phyloP scores from a whole-genome alignment of 768 basidiomycete genomes.

The Russula sp. region DNA sequence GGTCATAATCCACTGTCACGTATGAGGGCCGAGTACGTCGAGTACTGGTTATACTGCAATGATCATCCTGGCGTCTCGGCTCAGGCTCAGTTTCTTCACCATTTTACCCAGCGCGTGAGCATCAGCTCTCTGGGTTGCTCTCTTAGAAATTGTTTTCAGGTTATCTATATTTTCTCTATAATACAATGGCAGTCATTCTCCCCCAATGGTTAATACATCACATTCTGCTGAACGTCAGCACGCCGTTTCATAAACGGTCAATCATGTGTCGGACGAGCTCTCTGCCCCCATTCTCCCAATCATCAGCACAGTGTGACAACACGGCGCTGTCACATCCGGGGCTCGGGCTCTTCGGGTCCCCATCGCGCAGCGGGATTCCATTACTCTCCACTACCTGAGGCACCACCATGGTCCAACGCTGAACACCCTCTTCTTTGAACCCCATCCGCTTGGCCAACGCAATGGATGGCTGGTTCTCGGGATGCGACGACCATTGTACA shows the following conservation, averaged over 20 bases:
- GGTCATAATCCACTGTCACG: no score
- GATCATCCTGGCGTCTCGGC: no score
- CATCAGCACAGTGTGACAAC: conserved; percentile 58
- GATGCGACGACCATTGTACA: conserved; percentile 45
- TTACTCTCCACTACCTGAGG: conserved; percentile 13
- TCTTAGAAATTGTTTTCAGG: no score
- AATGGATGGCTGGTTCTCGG: conserved; percentile 41
- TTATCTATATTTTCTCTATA: no score
- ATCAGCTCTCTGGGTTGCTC: no score
- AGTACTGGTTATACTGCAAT: no score
- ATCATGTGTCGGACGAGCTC: conserved; percentile 41
- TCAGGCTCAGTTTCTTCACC: no score
- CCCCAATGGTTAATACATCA: no score
- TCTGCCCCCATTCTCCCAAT: conserved; percentile 49
- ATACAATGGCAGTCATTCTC: no score
- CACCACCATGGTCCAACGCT: conserved; percentile 43
- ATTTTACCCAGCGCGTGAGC: no score
- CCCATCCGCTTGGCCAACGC: conserved; percentile 46
- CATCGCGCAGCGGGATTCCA: conserved; percentile 28
- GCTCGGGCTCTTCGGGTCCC: conserved; percentile 34
- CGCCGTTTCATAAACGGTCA: neutral
- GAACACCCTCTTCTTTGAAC: conserved; percentile 44
- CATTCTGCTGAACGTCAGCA: neutral
- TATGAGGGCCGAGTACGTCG: no score
- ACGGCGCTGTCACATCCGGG: conserved; percentile 48